Percentiles rank a stretch among this genome's conserved stretches.
Evolutionary conservation across 2,329 filamentous ascomycete genomes (phyloP).

Genomic region (Esteya vermicola): DNA sequence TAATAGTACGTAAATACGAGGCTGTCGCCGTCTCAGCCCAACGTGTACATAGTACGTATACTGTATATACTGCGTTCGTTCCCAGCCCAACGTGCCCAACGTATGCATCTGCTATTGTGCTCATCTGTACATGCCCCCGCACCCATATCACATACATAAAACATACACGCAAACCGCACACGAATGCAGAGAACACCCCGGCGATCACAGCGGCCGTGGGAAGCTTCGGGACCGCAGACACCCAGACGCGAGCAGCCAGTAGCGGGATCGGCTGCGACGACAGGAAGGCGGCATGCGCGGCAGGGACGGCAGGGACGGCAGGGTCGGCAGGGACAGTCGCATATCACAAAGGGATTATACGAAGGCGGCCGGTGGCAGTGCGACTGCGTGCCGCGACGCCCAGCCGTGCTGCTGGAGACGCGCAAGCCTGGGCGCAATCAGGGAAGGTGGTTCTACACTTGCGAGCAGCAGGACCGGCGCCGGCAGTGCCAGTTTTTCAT

Average conservation of each 20-base stretch:
- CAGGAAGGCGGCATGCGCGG: neutral
- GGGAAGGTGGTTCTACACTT: slow-evolving; percentile 28
- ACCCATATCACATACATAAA: no score
- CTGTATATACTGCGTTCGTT: no score
- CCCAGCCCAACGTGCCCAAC: no score
- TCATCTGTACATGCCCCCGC: no score
- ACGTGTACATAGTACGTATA: no score
- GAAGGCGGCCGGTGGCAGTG: slow-evolving; percentile 16
- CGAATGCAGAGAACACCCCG: neutral
- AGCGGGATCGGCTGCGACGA: neutral
- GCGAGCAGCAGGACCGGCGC: slow-evolving; percentile 15
- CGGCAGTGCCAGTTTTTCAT: slow-evolving; percentile 28
- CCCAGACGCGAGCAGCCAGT: neutral
- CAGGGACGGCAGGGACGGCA: neutral
- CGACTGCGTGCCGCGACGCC: slow-evolving; percentile 26
- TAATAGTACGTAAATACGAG: no score
- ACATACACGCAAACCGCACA: no score
- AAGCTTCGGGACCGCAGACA: neutral
- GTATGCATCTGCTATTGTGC: no score
- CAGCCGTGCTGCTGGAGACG: slow-evolving; percentile 21
- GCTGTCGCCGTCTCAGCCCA: no score
- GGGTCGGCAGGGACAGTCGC: slow-evolving; percentile 8
- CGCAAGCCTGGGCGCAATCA: slow-evolving; percentile 24
- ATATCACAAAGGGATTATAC: no score
- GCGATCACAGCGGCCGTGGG: neutral